A percentile compares a stretch with the other conserved stretches of the same genome.
These are phyloP conservation scores for Kentomonas sorsogonicus DNA, from an alignment of 208 protist genomes.

Conservation along the genomic window DNA sequence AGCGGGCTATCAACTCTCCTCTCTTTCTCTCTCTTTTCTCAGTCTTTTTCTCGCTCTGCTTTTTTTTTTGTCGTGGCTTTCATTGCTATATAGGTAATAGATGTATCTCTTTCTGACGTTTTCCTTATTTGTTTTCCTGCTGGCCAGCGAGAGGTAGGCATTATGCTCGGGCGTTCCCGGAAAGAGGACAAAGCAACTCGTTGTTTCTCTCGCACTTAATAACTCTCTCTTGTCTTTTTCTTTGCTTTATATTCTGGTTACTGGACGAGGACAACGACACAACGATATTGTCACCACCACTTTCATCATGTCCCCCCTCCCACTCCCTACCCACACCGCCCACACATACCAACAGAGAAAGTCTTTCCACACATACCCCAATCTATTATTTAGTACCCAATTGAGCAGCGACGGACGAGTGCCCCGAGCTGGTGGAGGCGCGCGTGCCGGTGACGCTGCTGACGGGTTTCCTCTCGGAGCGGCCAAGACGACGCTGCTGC, in stretches of 20 bases:
- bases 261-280: no score
- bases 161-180: no score
- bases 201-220: background rate
- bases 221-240: constrained; percentile 11
- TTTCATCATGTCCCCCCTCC: no score
- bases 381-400: no score
- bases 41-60: background rate
- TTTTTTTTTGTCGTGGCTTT: background rate
- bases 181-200: no score
- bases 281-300: no score
- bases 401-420: constrained; percentile 77
- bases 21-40: constrained; percentile 5
- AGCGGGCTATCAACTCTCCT: background rate
- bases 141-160: no score
- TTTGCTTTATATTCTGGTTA: constrained; percentile 11
- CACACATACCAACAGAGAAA: no score
- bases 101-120: constrained; percentile 13
- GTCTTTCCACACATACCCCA: no score
- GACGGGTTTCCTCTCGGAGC: constrained; percentile 92
- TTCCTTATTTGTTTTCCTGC: constrained; percentile 9
- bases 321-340: no score
- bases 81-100: background rate
- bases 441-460: constrained; percentile 89
- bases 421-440: constrained; percentile 68
- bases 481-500: constrained; percentile 93